Evolutionary conservation across 106 monocot species (phyloP), one percentile per base, ranked within the genome.

Genomic region (Allium cepa): DNA sequence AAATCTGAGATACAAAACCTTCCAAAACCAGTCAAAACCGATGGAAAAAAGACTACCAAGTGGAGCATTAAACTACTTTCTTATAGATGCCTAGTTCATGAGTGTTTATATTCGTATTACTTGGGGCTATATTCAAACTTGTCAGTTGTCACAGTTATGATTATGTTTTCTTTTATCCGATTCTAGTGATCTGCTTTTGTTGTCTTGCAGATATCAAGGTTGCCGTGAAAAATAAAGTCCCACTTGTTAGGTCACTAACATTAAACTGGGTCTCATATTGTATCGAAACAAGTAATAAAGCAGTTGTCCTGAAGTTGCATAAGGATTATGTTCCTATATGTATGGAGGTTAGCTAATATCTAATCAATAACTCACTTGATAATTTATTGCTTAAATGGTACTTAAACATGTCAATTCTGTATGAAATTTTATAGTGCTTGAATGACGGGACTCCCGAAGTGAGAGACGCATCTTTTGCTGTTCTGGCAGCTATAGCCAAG

Each of bases 361-460:
- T 36, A 36, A 36, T 36, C 36, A 36, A 36, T 36, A 36, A 36
- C 5, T 57, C n/a, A 45, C 51, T 47, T 27, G 56, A 51, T 28
- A 47, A 28, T 49, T 12, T 36, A 36, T 36, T 63, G 11, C 61
- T 26, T 64, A 60, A 22, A 13, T 47, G 71, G 28, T 48, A 59
- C 63, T 11, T 69, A 13, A 17, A 16, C 59, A 63, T 11, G 17
- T 59, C 60, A 17, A 56, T 17, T 69, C 15, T 26, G 9, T 53
- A 45, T 66, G 1, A 16, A 51, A 7, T 17, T 73, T 26, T 78
- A 15, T 79, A 99, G 99, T 85, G 89, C 73, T 76, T 99, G 68
- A 99, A 99, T 87, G 99, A 99, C 80, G 87, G 99, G 53, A 93
- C 99, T 1, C 92, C 99, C 57, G 99, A 99, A 79, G 99, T 99